Conservation (phyloP, 441 rosid genomes). For the Omphalea diandra region DNA sequence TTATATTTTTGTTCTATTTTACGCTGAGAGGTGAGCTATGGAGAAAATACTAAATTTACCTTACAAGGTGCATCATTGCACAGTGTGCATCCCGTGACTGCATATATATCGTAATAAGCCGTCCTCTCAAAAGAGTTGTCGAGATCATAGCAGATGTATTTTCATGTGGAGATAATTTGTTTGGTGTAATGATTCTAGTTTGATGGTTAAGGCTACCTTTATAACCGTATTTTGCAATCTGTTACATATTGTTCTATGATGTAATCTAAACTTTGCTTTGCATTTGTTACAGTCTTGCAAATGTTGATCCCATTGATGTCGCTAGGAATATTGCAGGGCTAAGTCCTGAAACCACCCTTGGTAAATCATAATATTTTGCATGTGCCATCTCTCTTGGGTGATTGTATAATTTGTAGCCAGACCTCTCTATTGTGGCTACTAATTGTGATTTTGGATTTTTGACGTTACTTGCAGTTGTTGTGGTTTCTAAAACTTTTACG, state of each 20-base stretch:
- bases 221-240: not conserved
- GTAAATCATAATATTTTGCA: constrained; percentile 37
- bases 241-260: too few species aligned
- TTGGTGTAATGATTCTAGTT: not conserved
- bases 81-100: not conserved
- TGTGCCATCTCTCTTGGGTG: not conserved
- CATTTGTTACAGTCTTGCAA: constrained; percentile 73
- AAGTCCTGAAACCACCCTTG: constrained; percentile 90
- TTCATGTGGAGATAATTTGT: not conserved
- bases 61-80: not conserved
- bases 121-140: not conserved
- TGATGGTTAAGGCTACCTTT: not conserved
- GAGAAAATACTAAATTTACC: not conserved
- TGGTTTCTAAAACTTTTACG: constrained; percentile 95
- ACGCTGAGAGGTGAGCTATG: not conserved
- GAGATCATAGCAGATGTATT: not conserved
- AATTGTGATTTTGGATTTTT: constrained; percentile 19
- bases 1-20: not conserved
- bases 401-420: too few species aligned
- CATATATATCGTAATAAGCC: not conserved
- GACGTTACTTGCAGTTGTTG: constrained; percentile 61
- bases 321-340: constrained; percentile 75
- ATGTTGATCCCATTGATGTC: constrained; percentile 94
- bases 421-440: not conserved
- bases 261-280: constrained; percentile 29